Evolutionary conservation across 306 rosid genomes (phyloP).

Genomic region (Dicorynia guianensis): DNA sequence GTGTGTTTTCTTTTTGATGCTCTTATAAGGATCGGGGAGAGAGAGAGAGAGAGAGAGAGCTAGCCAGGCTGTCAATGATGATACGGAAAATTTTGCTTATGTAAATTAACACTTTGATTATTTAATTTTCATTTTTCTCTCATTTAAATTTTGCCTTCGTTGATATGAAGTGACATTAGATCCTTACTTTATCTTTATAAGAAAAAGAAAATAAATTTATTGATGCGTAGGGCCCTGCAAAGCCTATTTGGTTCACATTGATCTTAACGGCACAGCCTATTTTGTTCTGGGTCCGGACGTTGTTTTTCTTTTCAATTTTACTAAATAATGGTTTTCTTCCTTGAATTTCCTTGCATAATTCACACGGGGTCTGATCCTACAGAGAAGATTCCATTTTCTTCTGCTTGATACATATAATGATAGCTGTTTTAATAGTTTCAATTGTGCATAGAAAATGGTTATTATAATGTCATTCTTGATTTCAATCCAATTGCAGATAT

Average conservation of each 20-base stretch:
- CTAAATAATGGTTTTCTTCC: background rate
- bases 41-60: conserved; percentile 1
- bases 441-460: background rate
- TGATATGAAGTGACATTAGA: conserved; percentile 76
- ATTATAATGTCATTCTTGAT: background rate
- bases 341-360: background rate
- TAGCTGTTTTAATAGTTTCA: background rate
- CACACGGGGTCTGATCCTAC: conserved; percentile 17
- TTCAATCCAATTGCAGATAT: background rate
- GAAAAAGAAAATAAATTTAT: conserved; percentile 46
- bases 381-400: conserved; percentile 32
- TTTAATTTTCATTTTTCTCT: conserved; percentile 36
- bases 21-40: conserved; percentile 57
- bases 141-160: conserved; percentile 39
- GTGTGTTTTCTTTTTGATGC: conserved; percentile 49
- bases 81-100: conserved; percentile 50
- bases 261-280: conserved; percentile 49
- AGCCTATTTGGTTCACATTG: conserved; percentile 50
- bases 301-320: background rate
- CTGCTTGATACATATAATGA: background rate
- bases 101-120: conserved; percentile 35
- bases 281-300: conserved; percentile 43
- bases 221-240: conserved; percentile 63
- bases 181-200: conserved; percentile 66
- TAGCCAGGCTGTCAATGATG: conserved; percentile 52